These are phyloP conservation scores for Neurospora sp. DNA, from an alignment of 495 filamentous ascomycete genomes.

Conservation along the genomic window DNA sequence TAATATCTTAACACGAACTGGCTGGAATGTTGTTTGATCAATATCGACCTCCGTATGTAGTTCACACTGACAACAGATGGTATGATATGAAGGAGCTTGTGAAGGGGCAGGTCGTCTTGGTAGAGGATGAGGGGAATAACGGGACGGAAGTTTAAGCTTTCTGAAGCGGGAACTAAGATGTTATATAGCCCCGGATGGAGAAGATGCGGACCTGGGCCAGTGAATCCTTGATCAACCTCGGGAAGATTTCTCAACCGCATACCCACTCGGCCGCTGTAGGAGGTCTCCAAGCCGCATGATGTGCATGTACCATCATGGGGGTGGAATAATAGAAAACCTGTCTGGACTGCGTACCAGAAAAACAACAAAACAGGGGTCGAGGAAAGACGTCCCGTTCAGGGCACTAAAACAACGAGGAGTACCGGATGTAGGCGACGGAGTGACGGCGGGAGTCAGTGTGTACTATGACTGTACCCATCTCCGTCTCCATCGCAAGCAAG, in stretches of 20 bases:
- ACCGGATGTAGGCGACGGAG: not conserved
- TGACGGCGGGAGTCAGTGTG: not conserved
- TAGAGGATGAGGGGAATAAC: not conserved
- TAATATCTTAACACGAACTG: not conserved
- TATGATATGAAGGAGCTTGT: not conserved
- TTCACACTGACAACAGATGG: not conserved
- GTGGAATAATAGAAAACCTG: constrained; percentile 2
- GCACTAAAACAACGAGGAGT: constrained; percentile 1
- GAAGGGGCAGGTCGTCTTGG: not conserved
- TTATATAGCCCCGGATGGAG: not conserved
- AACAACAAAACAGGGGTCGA: not conserved
- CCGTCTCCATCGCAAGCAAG: not conserved
- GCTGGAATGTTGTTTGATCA: not conserved
- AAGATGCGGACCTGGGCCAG: not conserved
- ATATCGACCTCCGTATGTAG: not conserved
- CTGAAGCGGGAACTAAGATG: not conserved
- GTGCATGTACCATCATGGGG: constrained; percentile 8
- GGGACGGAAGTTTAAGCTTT: not conserved
- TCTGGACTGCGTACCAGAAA: not conserved
- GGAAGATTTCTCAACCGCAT: not conserved
- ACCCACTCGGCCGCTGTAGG: not conserved
- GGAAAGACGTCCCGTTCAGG: constrained; percentile 2
- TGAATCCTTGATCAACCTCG: not conserved
- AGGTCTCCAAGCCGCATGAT: constrained; percentile 11
- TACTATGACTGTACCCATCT: not conserved